Evolutionary conservation across 768 basidiomycete genomes (phyloP).

Genomic region (Agrocybe praecox): DNA sequence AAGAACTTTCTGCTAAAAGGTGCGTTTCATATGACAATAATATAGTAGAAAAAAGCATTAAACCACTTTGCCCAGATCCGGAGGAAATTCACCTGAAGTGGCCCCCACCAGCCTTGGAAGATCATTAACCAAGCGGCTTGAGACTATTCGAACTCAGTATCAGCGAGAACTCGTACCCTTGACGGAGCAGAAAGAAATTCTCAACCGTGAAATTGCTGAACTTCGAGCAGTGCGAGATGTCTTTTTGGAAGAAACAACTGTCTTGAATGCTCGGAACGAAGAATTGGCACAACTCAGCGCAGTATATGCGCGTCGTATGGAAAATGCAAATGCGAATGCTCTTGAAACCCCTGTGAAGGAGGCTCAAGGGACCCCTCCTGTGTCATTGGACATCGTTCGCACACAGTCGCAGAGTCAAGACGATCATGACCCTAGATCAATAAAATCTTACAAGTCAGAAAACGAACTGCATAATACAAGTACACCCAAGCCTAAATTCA

Average conservation of each 20-base stretch:
- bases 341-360: constrained; percentile 37
- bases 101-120: constrained; percentile 55
- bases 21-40: constrained; percentile 32
- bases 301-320: constrained; percentile 80
- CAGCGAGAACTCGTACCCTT: constrained; percentile 85
- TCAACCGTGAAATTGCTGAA: constrained; percentile 82
- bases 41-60: constrained; percentile 1
- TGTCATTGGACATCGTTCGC: constrained; percentile 31
- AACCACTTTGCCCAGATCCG: constrained; percentile 20
- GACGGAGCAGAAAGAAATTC: constrained; percentile 75
- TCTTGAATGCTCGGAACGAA: constrained; percentile 89
- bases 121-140: constrained; percentile 82
- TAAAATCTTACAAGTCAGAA: constrained; percentile 48
- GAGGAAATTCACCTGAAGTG: constrained; percentile 33
- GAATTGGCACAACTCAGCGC: constrained; percentile 88
- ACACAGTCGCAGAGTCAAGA: constrained; percentile 41
- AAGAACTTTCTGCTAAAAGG: constrained; percentile 84
- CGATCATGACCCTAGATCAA: constrained; percentile 42
- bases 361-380: constrained; percentile 15
- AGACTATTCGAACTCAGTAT: constrained; percentile 87
- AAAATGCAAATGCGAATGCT: constrained; percentile 44
- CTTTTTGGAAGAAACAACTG: constrained; percentile 89
- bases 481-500: constrained; percentile 63
- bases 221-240: constrained; percentile 85
- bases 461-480: constrained; percentile 48